Conservation (phyloP, 2,329 filamentous ascomycete species). For the Aspergillus tanneri region DNA sequence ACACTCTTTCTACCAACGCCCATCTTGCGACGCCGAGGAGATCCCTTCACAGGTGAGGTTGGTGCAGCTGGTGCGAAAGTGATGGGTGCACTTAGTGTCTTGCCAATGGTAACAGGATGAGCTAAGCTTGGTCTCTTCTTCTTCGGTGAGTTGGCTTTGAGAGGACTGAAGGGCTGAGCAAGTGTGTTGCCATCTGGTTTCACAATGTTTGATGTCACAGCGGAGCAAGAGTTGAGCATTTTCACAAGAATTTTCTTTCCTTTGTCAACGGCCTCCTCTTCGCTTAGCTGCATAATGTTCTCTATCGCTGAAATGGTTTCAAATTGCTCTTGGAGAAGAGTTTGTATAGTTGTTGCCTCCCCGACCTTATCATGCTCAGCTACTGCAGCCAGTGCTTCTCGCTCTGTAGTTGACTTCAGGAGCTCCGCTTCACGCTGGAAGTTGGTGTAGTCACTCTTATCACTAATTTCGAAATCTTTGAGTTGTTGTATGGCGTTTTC, state of each 20-base stretch:
- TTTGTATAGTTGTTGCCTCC: conserved; percentile 75
- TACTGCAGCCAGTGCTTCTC: conserved; percentile 74
- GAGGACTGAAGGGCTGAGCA: conserved; percentile 65
- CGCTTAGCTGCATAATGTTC: conserved; percentile 77
- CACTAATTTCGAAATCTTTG: conserved; percentile 64
- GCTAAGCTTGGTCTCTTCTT: conserved; percentile 54
- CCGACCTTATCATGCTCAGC: conserved; percentile 80
- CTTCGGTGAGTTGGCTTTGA: conserved; percentile 69
- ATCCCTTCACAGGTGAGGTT: conserved; percentile 68
- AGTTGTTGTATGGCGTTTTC: conserved; percentile 81
- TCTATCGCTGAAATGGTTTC: conserved; percentile 82
- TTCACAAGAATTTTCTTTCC: conserved; percentile 75
- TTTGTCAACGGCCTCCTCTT: conserved; percentile 76
- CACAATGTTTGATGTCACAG: conserved; percentile 76
- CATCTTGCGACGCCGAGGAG: conserved; percentile 74
- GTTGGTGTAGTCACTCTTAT: conserved; percentile 67
- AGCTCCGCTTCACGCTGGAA: conserved; percentile 81
- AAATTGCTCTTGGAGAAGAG: conserved; percentile 85
- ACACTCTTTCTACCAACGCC: conserved; percentile 67
- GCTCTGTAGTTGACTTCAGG: conserved; percentile 76
- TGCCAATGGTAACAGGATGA: conserved; percentile 28
- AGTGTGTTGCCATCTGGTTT: conserved; percentile 75
- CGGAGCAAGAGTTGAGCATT: conserved; percentile 73
- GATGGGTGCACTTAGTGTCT: conserved; percentile 28
- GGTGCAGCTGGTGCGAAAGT: conserved; percentile 37